Conservation (phyloP, 2,329 filamentous ascomycete species). For the Fusarium dimerum region DNA sequence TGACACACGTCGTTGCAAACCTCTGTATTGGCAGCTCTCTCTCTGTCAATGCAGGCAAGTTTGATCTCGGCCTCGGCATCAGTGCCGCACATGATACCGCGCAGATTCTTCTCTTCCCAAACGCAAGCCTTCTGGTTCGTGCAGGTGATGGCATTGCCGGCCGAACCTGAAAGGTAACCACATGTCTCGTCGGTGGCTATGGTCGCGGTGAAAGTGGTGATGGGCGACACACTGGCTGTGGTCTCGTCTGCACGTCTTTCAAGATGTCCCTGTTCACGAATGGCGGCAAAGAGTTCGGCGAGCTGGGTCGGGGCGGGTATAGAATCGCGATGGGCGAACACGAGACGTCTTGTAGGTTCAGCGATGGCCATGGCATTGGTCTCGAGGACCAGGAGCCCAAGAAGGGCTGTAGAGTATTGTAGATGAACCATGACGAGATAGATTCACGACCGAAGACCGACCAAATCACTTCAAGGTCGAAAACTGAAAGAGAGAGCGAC, state of each 20-base stretch:
- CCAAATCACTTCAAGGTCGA: too few relatives aligned
- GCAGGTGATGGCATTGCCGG: slow-evolving; percentile 18
- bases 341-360: background rate
- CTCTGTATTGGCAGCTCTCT: background rate
- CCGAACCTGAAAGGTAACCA: slow-evolving; percentile 14
- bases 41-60: background rate
- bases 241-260: background rate
- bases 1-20: slow-evolving; percentile 17
- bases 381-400: background rate
- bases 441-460: background rate
- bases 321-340: background rate
- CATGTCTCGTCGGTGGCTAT: slow-evolving; percentile 13
- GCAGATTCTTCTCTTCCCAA: slow-evolving; percentile 6
- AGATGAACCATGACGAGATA: background rate
- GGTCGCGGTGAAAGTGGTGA: slow-evolving; percentile 8
- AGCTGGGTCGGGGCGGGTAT: background rate
- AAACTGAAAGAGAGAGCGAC: too few relatives aligned
- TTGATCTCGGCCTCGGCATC: background rate
- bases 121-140: slow-evolving; percentile 3
- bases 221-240: background rate
- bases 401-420: background rate
- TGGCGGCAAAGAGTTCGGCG: background rate
- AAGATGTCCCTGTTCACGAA: background rate
- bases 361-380: background rate
- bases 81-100: slow-evolving; percentile 8